Base-by-base conservation (phyloP, 2,329 filamentous ascomycete genomes). In the Magnaporthales sp. region DNA sequence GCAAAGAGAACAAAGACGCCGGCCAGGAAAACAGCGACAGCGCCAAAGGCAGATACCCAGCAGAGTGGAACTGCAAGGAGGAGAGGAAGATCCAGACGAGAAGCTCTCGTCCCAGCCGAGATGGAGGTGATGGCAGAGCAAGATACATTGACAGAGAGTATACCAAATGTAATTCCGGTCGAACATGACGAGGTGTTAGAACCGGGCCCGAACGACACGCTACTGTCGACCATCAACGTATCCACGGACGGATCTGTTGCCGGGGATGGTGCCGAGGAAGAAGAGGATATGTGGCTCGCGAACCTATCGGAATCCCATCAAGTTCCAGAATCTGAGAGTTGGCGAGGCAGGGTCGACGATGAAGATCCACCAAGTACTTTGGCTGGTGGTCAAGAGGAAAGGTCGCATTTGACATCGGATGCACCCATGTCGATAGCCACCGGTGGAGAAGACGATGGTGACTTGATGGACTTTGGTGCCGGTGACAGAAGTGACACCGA, bases 1-100 rank as follows among this genome's bases (percentile, higher is more conserved):
- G 74, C 71, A 67, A 68, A 68, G 67, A 56, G 29, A 22, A 19
- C 11, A 10, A 62, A 60, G 46, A 51, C 64, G 6, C 64, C 64
- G 10, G 56, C 64, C 4, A 58, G 31, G 15, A 73, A 69, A 70
- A 72, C 67, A 2, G 68, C 71, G 7, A 74, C 73, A 3, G 74
- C 77, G 1, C 73, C 65, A 31, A 72, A 72, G 51, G 66, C 67
- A 13, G 69, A 72, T 27, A 68, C 65, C n/a, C 26, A 62, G 0
- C 67, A 67, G 19, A 70, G 73, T n/a, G 54, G 51, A 30, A 22
- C 71, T 70, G 27, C 72, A 9, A 72, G 71, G 64, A 76, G 74
- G 66, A 72, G 74, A 61, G 75, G 75, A 6, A 72, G 76, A 1
- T 74, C 73, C 8, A 72, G 75, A 32, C 75, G 74, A 19, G 69